Evolutionary conservation across 2,329 filamentous ascomycete species (phyloP).

Genomic region (Trichoderma cornu-damae): DNA sequence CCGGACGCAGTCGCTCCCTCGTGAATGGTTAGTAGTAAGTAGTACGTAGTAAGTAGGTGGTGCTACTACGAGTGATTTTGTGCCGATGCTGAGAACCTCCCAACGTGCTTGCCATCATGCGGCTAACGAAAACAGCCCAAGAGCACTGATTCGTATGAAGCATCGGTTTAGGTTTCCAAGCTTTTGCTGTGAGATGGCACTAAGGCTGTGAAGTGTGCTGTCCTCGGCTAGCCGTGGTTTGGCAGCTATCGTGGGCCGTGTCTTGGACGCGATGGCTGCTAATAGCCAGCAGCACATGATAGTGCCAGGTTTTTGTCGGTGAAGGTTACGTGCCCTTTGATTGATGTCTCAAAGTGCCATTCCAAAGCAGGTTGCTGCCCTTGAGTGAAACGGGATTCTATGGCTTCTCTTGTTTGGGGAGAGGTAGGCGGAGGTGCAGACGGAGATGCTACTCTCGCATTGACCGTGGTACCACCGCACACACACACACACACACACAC

Average conservation of each 20-base stretch:
- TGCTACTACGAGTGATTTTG: too few relatives aligned
- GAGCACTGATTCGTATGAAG: constrained; percentile 1
- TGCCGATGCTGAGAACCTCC: neutral
- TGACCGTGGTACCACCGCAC: neutral
- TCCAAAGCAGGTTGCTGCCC: neutral
- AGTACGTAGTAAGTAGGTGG: neutral
- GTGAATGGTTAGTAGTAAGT: too few relatives aligned
- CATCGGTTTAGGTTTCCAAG: neutral
- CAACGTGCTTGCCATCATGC: neutral
- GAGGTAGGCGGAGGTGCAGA: neutral
- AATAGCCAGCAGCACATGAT: neutral
- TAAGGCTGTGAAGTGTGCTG: constrained; percentile 4
- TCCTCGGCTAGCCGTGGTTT: neutral
- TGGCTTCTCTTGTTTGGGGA: neutral
- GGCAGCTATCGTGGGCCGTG: neutral
- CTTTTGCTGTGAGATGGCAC: constrained; percentile 1
- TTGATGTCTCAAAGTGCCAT: constrained; percentile 7
- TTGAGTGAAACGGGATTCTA: neutral
- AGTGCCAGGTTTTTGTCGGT: neutral
- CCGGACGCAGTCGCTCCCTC: neutral
- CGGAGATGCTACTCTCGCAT: neutral
- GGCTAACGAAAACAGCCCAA: neutral
- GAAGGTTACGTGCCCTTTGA: neutral
- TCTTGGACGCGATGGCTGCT: neutral
- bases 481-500: too few relatives aligned